These are phyloP conservation scores for Piper betle DNA, from an alignment of 164 flowering plant species.

Conservation along the genomic window DNA sequence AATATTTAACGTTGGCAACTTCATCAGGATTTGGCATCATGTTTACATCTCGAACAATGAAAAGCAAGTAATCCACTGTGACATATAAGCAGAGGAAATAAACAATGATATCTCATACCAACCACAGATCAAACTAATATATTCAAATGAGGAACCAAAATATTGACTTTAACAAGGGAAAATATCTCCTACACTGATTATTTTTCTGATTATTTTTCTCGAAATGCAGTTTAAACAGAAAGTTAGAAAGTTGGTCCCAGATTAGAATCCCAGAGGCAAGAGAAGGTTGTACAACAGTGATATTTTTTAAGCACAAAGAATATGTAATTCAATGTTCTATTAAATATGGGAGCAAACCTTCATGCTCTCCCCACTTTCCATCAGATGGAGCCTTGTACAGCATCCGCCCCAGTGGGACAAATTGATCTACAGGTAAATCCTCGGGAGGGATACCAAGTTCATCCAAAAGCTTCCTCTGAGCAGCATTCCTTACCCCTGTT, in stretches of 20 bases:
- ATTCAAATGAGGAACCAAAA: too few species aligned
- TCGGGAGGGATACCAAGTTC: conserved; percentile 87
- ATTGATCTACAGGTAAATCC: conserved; percentile 83
- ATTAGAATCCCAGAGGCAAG: neutral
- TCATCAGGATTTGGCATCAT: conserved; percentile 83
- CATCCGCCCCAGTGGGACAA: conserved; percentile 72
- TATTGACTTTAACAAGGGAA: too few species aligned
- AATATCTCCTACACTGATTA: too few species aligned
- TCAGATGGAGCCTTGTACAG: conserved; percentile 97
- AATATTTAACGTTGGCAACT: conserved; percentile 69
- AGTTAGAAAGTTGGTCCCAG: too few species aligned
- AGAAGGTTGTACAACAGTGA: neutral
- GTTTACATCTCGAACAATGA: conserved; percentile 72
- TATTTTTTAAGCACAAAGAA: too few species aligned
- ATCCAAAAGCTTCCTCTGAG: conserved; percentile 90
- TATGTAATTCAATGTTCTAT: neutral
- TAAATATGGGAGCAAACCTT: conserved; percentile 30
- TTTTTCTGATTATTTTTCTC: too few species aligned
- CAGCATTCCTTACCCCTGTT: conserved; percentile 84
- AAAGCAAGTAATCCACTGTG: conserved; percentile 92
- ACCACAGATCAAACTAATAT: too few species aligned
- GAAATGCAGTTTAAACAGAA: too few species aligned
- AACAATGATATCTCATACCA: too few species aligned
- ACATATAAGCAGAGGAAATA: conserved; percentile 1
- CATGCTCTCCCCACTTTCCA: conserved; percentile 99